These are phyloP conservation scores for Dichotomopilus funicola DNA, from an alignment of 2,329 filamentous ascomycete species.

Conservation along the genomic window DNA sequence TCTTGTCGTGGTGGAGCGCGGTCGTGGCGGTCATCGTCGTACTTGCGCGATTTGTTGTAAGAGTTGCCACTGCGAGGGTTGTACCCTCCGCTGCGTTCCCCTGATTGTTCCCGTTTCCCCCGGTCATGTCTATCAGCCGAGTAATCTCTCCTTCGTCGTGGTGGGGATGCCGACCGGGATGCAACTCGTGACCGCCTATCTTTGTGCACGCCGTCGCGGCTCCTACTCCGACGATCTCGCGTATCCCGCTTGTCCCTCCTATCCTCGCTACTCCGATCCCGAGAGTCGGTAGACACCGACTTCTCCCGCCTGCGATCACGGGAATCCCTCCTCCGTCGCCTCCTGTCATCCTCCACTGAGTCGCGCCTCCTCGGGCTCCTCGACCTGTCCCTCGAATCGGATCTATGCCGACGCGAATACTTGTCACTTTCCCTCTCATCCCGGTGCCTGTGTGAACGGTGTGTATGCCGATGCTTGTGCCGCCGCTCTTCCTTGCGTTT, in stretches of 20 bases:
- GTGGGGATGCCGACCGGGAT: slow-evolving; percentile 19
- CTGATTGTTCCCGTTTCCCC: slow-evolving; percentile 15
- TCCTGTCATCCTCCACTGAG: slow-evolving; percentile 25
- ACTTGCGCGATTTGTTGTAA: not conserved
- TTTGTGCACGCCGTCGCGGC: slow-evolving; percentile 13
- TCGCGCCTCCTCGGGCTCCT: slow-evolving; percentile 35
- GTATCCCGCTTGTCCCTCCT: slow-evolving; percentile 10
- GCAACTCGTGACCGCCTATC: slow-evolving; percentile 3
- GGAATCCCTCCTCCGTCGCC: slow-evolving; percentile 27
- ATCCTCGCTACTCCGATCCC: slow-evolving; percentile 1
- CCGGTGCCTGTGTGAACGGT: slow-evolving; percentile 34
- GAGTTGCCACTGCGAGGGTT: slow-evolving; percentile 6
- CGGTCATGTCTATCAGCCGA: slow-evolving; percentile 27
- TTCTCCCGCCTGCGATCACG: slow-evolving; percentile 17
- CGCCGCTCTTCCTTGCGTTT: slow-evolving; percentile 36
- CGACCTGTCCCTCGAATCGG: slow-evolving; percentile 38
- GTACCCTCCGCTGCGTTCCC: slow-evolving; percentile 6
- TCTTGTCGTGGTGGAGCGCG: slow-evolving; percentile 9
- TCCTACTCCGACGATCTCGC: slow-evolving; percentile 3
- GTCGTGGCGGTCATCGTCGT: slow-evolving; percentile 7
- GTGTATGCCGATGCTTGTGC: slow-evolving; percentile 37
- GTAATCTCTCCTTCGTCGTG: slow-evolving; percentile 26
- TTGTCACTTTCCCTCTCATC: slow-evolving; percentile 36
- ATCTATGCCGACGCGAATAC: slow-evolving; percentile 37
- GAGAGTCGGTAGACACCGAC: slow-evolving; percentile 10